Evolutionary conservation across 345 rosid species (phyloP).

Genomic region (Eucalyptus erythrocorys): DNA sequence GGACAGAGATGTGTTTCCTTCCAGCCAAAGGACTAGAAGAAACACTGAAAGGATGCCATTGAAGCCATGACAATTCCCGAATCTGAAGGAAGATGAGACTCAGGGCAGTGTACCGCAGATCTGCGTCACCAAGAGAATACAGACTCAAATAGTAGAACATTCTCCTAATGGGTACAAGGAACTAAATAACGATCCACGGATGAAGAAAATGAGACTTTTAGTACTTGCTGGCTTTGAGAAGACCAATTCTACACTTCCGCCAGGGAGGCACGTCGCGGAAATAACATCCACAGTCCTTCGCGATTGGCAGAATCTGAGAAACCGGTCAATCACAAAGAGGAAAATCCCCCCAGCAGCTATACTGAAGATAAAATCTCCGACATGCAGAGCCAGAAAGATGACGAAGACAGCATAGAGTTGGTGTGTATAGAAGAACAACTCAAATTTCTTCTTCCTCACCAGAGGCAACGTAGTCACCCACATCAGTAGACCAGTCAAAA

Average conservation of each 20-base stretch:
- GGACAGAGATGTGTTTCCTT: conserved; percentile 52
- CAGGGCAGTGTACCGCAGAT: conserved; percentile 72
- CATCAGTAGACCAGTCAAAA: conserved; percentile 71
- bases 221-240: conserved; percentile 76
- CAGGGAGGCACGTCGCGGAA: conserved; percentile 67
- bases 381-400: conserved; percentile 75
- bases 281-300: conserved; percentile 51
- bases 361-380: conserved; percentile 66
- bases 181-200: not conserved
- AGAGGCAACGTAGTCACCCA: conserved; percentile 71
- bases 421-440: conserved; percentile 92
- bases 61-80: conserved; percentile 77
- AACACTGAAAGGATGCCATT: conserved; percentile 97
- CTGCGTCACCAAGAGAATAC: conserved; percentile 10
- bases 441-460: conserved; percentile 62
- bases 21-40: conserved; percentile 89
- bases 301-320: conserved; percentile 86
- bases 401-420: conserved; percentile 76
- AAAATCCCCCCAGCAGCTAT: conserved; percentile 73
- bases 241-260: conserved; percentile 74
- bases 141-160: not conserved
- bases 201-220: not conserved
- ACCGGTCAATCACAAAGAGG: conserved; percentile 78
- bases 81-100: conserved; percentile 86
- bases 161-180: not conserved